Evolutionary conservation across 805 yeast genomes (phyloP), one percentile per base, ranked within the genome.

Genomic region (Debaryomyces tyrocola): DNA sequence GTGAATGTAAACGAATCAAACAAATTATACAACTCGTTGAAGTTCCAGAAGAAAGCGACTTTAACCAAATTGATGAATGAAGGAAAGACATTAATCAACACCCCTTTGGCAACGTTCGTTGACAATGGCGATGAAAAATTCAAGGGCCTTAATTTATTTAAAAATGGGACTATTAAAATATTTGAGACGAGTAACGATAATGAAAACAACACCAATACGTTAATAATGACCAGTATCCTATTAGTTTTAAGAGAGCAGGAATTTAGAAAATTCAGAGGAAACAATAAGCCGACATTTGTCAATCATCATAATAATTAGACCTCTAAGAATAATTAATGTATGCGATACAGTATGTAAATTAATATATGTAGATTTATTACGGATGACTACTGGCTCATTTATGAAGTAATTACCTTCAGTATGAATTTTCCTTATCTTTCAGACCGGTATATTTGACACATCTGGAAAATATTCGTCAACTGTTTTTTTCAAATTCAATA

Each of bases 161-260:
- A 52, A 8, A 48, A 59, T 40, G 70, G 70, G 4, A 45, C 56
- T 24, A 51, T 67, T 6, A 54, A 51, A 41, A 46, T 60, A 31
- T 55, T 58, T 41, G 60, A 54, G 7, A 31, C 31, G 11, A 20
- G 29, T 9, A 54, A 48, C 7, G 41, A 41, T n/a, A 14, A 29
- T 20, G 53, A 43, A 4, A 38, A 55, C 4, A 40, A 52, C 28
- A 55, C 51, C 17, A 62, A 57, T 20, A 53, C 61, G 20, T 46
- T 63, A 35, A 56, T 61, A 17, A 39, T 66, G 28, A 48, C 56
- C 6, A 55, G 62, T 15, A 50, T 66, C 2, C 41, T 67, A 47
- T 50, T 66, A 41, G 60, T 63, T 7, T 55, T 67, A 47, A 47
- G 67, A 29, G 72, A 66, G 40, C 70, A 63, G 51, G 72, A 67